These are phyloP conservation scores for Metarhizium anisopliae DNA, from an alignment of 2,329 filamentous ascomycete genomes.

Conservation along the genomic window DNA sequence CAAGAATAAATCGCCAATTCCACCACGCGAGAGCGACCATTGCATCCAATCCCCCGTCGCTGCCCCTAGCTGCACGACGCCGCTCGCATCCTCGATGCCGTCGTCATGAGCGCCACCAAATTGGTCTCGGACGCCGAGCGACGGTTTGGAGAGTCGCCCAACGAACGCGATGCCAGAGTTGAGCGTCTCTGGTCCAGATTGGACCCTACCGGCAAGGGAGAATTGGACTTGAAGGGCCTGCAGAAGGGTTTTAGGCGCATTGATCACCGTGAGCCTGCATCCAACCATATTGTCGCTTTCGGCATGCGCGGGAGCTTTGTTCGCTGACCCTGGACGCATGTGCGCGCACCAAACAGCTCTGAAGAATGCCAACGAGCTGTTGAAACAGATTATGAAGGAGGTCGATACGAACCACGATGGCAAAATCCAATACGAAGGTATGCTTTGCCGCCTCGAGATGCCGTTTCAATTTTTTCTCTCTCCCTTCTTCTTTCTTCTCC, in stretches of 20 bases:
- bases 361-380: conserved; percentile 84
- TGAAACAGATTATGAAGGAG: conserved; percentile 68
- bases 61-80: conserved; percentile 19
- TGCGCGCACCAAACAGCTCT: conserved; percentile 39
- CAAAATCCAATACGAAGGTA: conserved; percentile 84
- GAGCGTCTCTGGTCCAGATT: conserved; percentile 77
- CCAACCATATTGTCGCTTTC: neutral
- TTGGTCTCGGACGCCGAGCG: conserved; percentile 43
- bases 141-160: conserved; percentile 68
- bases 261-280: conserved; percentile 69
- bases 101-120: conserved; percentile 33
- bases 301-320: neutral
- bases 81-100: conserved; percentile 16
- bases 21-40: conserved; percentile 8
- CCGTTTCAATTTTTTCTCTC: neutral
- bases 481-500: neutral
- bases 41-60: conserved; percentile 4
- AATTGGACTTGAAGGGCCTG: conserved; percentile 75
- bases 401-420: conserved; percentile 86
- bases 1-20: conserved; percentile 3
- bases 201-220: conserved; percentile 66
- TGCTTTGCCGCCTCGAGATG: conserved; percentile 16
- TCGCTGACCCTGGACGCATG: conserved; percentile 2
- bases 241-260: conserved; percentile 79
- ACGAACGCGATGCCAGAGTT: conserved; percentile 71